Evolutionary conservation across 2,329 filamentous ascomycete species (phyloP).

Genomic region (Alternaria solani): DNA sequence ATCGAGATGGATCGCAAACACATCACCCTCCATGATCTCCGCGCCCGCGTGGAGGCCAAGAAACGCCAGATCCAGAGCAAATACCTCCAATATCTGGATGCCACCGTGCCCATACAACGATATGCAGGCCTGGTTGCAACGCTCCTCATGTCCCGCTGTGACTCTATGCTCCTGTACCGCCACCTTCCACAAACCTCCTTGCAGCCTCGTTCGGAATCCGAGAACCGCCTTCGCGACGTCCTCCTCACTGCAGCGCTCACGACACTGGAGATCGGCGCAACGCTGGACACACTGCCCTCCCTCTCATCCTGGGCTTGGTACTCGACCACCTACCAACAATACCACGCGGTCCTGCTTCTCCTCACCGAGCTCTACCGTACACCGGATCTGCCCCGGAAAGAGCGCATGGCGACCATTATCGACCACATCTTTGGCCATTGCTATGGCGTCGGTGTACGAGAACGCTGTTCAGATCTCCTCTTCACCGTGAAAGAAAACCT

Average conservation of each 20-base stretch:
- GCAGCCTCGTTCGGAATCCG: slow-evolving; percentile 45
- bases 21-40: slow-evolving; percentile 48
- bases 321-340: slow-evolving; percentile 51
- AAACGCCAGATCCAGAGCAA: slow-evolving; percentile 47
- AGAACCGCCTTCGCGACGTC: slow-evolving; percentile 48
- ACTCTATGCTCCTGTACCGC: slow-evolving; percentile 51
- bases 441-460: slow-evolving; percentile 47
- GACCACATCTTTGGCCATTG: slow-evolving; percentile 52
- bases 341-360: slow-evolving; percentile 48
- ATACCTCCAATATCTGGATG: slow-evolving; percentile 47
- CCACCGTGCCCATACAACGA: slow-evolving; percentile 44
- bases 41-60: slow-evolving; percentile 44
- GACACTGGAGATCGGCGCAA: slow-evolving; percentile 50
- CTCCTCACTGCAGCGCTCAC: slow-evolving; percentile 49
- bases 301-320: slow-evolving; percentile 50
- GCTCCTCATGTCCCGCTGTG: slow-evolving; percentile 49
- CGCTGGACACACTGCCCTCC: slow-evolving; percentile 48
- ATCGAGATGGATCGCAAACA: slow-evolving; percentile 51
- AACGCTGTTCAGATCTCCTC: slow-evolving; percentile 47
- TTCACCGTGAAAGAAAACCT: slow-evolving; percentile 51
- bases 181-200: slow-evolving; percentile 48
- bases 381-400: slow-evolving; percentile 44
- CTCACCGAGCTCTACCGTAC: slow-evolving; percentile 51
- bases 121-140: slow-evolving; percentile 51
- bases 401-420: slow-evolving; percentile 51